Evolutionary conservation across 2,329 filamentous ascomycete species (phyloP).

Genomic region (Verticillium klebahnii): DNA sequence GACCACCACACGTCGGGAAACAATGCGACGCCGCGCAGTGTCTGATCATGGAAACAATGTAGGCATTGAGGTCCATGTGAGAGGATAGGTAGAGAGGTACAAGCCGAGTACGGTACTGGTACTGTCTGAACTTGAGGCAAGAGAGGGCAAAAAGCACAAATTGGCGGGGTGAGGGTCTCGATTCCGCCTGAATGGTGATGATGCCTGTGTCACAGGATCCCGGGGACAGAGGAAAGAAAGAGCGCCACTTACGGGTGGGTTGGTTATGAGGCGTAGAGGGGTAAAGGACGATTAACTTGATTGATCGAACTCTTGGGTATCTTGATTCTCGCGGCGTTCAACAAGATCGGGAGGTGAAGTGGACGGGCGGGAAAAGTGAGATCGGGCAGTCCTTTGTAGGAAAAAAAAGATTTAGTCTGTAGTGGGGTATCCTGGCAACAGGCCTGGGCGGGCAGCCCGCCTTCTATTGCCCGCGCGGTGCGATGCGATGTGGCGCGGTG

Average conservation of each 20-base stretch:
- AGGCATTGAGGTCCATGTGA: not conserved
- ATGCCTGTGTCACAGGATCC: not conserved
- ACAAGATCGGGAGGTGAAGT: not conserved
- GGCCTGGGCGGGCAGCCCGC: not conserved
- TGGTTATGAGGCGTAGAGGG: not conserved
- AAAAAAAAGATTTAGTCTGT: slow-evolving; percentile 1
- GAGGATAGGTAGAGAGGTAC: not conserved
- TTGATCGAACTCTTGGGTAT: not conserved
- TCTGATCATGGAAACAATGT: not conserved
- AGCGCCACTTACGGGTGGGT: not conserved
- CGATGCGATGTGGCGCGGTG: not conserved
- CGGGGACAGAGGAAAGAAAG: not conserved
- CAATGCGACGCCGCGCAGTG: not conserved
- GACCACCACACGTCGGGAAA: not conserved
- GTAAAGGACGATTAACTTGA: not conserved
- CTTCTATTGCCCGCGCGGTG: not conserved
- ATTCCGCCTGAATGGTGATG: not conserved
- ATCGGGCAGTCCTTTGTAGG: not conserved
- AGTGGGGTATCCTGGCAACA: not conserved
- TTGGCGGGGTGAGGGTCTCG: not conserved
- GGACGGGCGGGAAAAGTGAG: not conserved
- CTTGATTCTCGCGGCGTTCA: not conserved
- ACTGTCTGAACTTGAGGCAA: not conserved
- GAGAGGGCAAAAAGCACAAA: not conserved
- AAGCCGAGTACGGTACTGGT: not conserved